Base-by-base conservation (phyloP, 352 stramenopile genomes). In the Elongisporangium prolatum region DNA sequence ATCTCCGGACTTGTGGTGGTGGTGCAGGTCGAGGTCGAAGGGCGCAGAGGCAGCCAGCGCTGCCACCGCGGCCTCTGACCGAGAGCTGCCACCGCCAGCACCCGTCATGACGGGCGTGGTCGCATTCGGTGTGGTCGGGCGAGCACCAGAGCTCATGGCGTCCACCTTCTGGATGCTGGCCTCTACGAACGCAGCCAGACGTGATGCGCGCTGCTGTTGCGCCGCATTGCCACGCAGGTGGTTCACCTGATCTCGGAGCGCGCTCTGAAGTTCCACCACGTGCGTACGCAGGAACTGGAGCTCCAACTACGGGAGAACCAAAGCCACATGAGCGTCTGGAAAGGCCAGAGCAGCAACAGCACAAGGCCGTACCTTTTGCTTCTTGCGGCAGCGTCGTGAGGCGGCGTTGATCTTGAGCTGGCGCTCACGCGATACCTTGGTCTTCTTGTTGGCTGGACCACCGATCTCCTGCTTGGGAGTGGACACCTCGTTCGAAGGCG, bases 331-430 rank as follows among this genome's bases (percentile, higher is more conserved):
- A 52, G 38, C 21, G 16, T 55, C 14, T 50, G 4, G n/a, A 65
- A 22, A 21, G n/a, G 4, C 34, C 2, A 54, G 9, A 34, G 37
- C 21, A 52, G 21, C 21, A 49, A 44, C 34, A 50, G 11, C 10
- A 55, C 1, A 14, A 11, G 13, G 21, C 10, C 21, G 21, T 28
- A 75, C 68, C 69, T 94, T 94, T 68, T 94, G 85, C 57, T 91
- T 92, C 68, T 91, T 89, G n/a, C 85, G 79, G 57, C 85, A 94
- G 17, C 84, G 75, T 2, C 85, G 70, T 0, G 80, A 91, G 57
- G 85, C 85, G 1, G 85, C 85, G 57, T 94, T 94, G 74, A 94
- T 94, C 70, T 92, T 94, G 38, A 94, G 80, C 60, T 94, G 85
- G 0, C 85, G 77, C 71, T 94, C 85, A 22, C 85, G 75, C 9